Conservation (phyloP, 2,329 filamentous ascomycete species). For the Thermothelomyces thermophilus region DNA sequence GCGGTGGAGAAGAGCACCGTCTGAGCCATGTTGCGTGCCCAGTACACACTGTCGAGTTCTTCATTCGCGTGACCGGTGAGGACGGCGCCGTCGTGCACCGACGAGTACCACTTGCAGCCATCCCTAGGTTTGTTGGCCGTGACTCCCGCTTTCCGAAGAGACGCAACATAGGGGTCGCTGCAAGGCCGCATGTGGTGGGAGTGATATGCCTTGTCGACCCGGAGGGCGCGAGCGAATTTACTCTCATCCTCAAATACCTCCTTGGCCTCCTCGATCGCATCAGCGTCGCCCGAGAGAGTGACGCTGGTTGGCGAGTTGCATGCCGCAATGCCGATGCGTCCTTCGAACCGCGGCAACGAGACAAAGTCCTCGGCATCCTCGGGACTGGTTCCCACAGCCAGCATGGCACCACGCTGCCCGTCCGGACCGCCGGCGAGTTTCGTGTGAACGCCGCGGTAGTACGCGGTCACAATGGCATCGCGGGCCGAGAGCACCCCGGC, state of each 20-base stretch:
- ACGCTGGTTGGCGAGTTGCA: slow-evolving; percentile 33
- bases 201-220: slow-evolving; percentile 28
- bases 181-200: slow-evolving; percentile 27
- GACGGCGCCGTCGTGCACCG: background rate
- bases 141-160: background rate
- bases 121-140: background rate
- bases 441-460: slow-evolving; percentile 37
- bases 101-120: slow-evolving; percentile 1
- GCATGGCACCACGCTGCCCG: slow-evolving; percentile 37
- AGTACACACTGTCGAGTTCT: slow-evolving; percentile 16
- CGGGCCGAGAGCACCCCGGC: slow-evolving; percentile 35
- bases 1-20: slow-evolving; percentile 26
- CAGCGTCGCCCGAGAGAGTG: slow-evolving; percentile 31
- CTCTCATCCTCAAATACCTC: slow-evolving; percentile 13
- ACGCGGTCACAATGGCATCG: slow-evolving; percentile 40
- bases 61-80: background rate
- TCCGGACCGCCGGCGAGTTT: background rate
- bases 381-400: slow-evolving; percentile 37
- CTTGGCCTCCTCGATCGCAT: slow-evolving; percentile 14
- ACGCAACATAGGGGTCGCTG: slow-evolving; percentile 17
- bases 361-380: slow-evolving; percentile 31
- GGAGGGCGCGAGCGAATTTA: slow-evolving; percentile 19
- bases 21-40: slow-evolving; percentile 20
- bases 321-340: slow-evolving; percentile 28
- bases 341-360: slow-evolving; percentile 22